Evolutionary conservation across 2,329 filamentous ascomycete genomes (phyloP), one percentile per base, ranked within the genome.

Genomic region (Cryoendolithus antarcticus): DNA sequence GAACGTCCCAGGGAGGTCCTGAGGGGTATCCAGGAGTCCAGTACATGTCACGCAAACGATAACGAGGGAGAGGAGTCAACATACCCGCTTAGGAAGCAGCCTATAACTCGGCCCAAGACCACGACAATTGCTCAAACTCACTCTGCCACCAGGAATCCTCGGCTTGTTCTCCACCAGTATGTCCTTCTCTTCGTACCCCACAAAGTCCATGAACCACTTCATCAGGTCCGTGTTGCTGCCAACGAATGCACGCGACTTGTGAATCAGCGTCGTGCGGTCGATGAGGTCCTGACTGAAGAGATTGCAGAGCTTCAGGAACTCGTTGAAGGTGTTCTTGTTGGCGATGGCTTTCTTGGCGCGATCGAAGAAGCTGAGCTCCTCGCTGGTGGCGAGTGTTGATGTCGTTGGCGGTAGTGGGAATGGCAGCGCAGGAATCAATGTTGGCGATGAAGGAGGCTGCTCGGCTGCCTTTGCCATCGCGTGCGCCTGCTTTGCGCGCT

Each of bases 251-350:
- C 80, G 77, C 2, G 86, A 85, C 57, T 91, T 84, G 57, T 86
- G 80, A 19, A 91, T 76, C 9, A 98, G 68, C 2, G 86, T 77
- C 44, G 83, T 79, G 41, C 81, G 81, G 54, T 93, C 86, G 45
- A 98, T 93, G 37, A 98, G 72, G 49, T 93, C 88, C 52, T 93
- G 84, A 13, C 83, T 91, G 65, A 86, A 98, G 24, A 98, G 71
- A 51, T 96, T 98, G 67, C 89, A 91, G 5, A 98, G 75, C 66
- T 98, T 98, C 47, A 98, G 65, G 61, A 98, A 98, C 59, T 98
- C 91, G 52, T 84, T 88, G 72, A 93, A 93, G 2, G 81, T 81
- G 40, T 85, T 82, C 59, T 93, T 83, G 60, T 96, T 96, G 44
- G 82, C 80, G 42, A 98, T 85, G 54, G 82, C 89, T 62, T 98